Evolutionary conservation across 345 rosid genomes (phyloP), one percentile per base, ranked within the genome.

Genomic region (Eucalyptus cloeziana): DNA sequence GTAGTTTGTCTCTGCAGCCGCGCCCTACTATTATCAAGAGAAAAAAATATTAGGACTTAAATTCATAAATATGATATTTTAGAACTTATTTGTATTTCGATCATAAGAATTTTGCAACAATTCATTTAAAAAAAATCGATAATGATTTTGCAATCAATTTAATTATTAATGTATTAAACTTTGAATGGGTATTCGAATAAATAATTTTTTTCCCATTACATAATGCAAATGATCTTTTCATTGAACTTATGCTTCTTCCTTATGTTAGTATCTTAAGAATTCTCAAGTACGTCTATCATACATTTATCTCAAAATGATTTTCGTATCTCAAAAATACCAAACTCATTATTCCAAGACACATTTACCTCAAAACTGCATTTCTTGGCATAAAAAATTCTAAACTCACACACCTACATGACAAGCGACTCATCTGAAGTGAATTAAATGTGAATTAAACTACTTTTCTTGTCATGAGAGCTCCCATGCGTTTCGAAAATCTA

Each of bases 231-330:
- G 37, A 64, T 64, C 33, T 64, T 30, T 30, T 13, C 37, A n/a
- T 64, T 64, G 21, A 37, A 64, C 37, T 64, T 64, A n/a, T 1
- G 37, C 71, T n/a, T 64, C 71, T 64, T 64, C 33, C 31, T 64
- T 64, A 27, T 64, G 37, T 64, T 14, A 64, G 9, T 13, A 64
- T 15, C 10, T 30, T 31, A 13, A n/a, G 37, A 64, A 64, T 64
- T 64, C 19, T 15, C 19, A 64, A 14, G 16, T 64, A n/a, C 21
- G 0, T n/a, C 19, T 7, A 0, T 7, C 2, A n/a, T 64, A 64
- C 10, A 64, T 64, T 64, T n/a, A 64, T 3, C 19, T 64, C 10
- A 13, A 62, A n/a, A 64, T 30, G n/a, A 64, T 30, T n/a, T 64
- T n/a, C 0, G 5, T 7, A 64, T n/a, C 37, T 13, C 19, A n/a